Conservation (phyloP, 768 basidiomycete genomes). For the Clitopilus hobsonii region DNA sequence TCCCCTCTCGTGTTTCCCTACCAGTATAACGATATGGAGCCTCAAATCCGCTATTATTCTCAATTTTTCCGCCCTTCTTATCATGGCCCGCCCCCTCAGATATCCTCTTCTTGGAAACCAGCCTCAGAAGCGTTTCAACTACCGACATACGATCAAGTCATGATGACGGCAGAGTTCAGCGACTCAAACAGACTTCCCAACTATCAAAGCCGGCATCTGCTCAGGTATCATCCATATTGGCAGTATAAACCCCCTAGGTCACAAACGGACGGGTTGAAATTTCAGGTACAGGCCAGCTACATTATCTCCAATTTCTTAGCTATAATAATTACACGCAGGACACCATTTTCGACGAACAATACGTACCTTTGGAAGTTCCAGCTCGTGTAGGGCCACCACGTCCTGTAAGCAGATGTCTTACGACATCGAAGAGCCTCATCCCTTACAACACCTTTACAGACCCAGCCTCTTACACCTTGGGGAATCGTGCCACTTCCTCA, state of each 20-base stretch:
- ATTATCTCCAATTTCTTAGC: no score
- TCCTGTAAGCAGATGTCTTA: not conserved
- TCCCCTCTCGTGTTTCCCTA: not conserved
- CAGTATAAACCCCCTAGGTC: not conserved
- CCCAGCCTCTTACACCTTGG: not conserved
- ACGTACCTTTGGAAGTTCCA: not conserved
- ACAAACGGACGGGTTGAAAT: not conserved
- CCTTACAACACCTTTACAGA: not conserved
- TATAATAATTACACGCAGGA: no score
- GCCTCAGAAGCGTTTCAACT: not conserved
- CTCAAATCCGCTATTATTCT: not conserved
- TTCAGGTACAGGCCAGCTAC: no score
- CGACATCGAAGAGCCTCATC: not conserved
- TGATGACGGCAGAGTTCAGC: not conserved
- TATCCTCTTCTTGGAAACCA: not conserved
- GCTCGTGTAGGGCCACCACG: not conserved
- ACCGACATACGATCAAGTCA: not conserved
- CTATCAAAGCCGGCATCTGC: not conserved
- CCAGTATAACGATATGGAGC: not conserved
- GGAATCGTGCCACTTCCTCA: not conserved
- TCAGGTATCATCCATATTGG: not conserved
- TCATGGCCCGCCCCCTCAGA: not conserved
- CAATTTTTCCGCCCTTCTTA: not conserved
- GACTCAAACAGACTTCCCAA: not conserved
- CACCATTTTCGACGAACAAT: constrained; percentile 1